Evolutionary conservation across 129 eudicot species (phyloP).

Genomic region (Mikania micrantha): DNA sequence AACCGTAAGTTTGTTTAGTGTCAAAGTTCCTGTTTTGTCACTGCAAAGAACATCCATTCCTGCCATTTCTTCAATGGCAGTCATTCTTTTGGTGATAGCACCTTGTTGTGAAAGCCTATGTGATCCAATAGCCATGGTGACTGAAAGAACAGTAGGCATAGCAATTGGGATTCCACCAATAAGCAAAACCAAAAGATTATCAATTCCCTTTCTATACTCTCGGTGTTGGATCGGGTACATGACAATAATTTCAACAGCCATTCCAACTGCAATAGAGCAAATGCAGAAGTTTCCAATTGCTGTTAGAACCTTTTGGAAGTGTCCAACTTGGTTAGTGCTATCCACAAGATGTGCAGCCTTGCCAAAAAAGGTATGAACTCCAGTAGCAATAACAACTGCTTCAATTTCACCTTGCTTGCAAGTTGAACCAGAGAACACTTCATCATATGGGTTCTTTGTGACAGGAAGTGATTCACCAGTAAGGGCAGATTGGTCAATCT

Average conservation of each 20-base stretch:
- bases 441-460: constrained; percentile 63
- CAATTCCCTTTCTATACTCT: constrained; percentile 64
- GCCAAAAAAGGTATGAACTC: constrained; percentile 83
- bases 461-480: constrained; percentile 22
- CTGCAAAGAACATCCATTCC: constrained; percentile 96
- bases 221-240: constrained; percentile 87
- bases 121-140: constrained; percentile 93
- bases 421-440: constrained; percentile 81
- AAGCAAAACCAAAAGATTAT: constrained; percentile 74
- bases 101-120: constrained; percentile 83
- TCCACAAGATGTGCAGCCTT: constrained; percentile 94
- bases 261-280: constrained; percentile 77
- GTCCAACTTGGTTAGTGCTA: constrained; percentile 86
- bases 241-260: constrained; percentile 65
- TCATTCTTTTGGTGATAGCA: constrained; percentile 91
- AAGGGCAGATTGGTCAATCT: constrained; percentile 34
- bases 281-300: constrained; percentile 89
- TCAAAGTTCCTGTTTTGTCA: constrained; percentile 84
- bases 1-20: constrained; percentile 78
- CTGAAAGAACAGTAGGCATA: constrained; percentile 90
- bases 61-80: constrained; percentile 94
- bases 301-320: constrained; percentile 77
- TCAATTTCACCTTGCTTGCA: constrained; percentile 85
- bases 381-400: constrained; percentile 84
- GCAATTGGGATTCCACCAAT: constrained; percentile 94